A percentile compares a stretch with the other conserved stretches of the same genome.
These are phyloP conservation scores for sunflower (Helianthus annuus) DNA, from an alignment of 129 eudicot genomes.

Conservation along the genomic window DNA sequence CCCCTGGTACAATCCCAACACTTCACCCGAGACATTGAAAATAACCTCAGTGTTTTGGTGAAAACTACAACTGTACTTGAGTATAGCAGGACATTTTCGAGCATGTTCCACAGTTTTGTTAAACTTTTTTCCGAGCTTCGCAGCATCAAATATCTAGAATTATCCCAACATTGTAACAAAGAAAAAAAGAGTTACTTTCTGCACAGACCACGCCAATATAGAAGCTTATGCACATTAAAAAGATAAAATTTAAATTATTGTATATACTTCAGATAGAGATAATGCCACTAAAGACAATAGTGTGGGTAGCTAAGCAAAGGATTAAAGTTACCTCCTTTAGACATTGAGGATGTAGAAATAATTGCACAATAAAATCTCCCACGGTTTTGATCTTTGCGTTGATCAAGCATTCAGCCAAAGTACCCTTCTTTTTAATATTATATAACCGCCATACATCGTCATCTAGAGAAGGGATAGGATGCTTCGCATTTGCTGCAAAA, in stretches of 20 bases:
- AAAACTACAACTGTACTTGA: constrained; percentile 27
- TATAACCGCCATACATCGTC: constrained; percentile 48
- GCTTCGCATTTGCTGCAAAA: constrained; percentile 42
- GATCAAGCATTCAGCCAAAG: constrained; percentile 23
- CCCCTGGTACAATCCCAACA: constrained; percentile 42
- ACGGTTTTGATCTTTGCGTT: constrained; percentile 35
- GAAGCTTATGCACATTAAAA: too few relatives aligned
- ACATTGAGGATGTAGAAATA: constrained; percentile 40
- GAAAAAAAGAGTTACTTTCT: too few relatives aligned
- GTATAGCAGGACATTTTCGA: constrained; percentile 42
- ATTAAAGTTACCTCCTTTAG: constrained; percentile 43
- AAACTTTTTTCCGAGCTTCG: constrained; percentile 38
- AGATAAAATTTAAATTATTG: background rate
- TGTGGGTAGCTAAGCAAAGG: background rate
- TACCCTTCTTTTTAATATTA: constrained; percentile 33
- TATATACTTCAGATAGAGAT: background rate
- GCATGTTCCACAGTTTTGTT: constrained; percentile 47
- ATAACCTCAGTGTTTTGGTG: constrained; percentile 40
- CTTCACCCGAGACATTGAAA: constrained; percentile 51
- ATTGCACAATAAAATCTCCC: constrained; percentile 44
- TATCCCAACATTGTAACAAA: constrained; percentile 15
- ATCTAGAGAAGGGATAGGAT: constrained; percentile 34
- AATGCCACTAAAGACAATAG: background rate
- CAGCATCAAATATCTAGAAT: constrained; percentile 40
- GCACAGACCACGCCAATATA: too few relatives aligned